These are phyloP conservation scores for Ceratobasidium sp. DNA, from an alignment of 1,284 basidiomycete genomes.

Conservation along the genomic window DNA sequence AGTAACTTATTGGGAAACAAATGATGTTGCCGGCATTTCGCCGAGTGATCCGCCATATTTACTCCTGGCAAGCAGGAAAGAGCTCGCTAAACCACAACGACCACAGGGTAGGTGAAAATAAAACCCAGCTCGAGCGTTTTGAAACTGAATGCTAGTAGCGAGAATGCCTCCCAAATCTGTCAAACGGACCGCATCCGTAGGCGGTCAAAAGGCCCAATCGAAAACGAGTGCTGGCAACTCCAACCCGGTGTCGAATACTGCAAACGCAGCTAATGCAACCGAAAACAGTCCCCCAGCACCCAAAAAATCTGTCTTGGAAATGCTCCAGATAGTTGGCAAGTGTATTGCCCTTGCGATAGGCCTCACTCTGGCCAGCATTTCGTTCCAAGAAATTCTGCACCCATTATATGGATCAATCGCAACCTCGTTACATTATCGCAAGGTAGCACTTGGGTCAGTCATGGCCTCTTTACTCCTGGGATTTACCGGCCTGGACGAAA, in stretches of 20 bases:
- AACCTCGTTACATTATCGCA: constrained; percentile 56
- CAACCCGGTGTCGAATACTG: neutral
- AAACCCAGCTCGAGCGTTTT: neutral
- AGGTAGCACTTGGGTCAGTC: constrained; percentile 53
- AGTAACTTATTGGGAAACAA: neutral
- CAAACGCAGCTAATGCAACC: neutral
- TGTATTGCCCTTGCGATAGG: constrained; percentile 7
- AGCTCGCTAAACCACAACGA: neutral
- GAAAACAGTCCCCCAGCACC: neutral
- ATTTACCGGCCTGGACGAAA: constrained; percentile 47
- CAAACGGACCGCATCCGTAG: constrained; percentile 1
- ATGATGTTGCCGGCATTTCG: neutral
- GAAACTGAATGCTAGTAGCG: neutral
- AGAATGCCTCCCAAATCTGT: constrained; percentile 14
- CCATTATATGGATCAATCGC: constrained; percentile 66
- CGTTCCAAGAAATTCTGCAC: constrained; percentile 61
- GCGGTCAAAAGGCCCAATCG: constrained; percentile 6
- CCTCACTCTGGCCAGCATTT: constrained; percentile 60
- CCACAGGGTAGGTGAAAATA: constrained; percentile 6
- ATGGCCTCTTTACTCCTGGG: constrained; percentile 50
- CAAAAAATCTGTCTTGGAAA: constrained; percentile 2
- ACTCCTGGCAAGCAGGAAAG: neutral
- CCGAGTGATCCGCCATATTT: constrained; percentile 11
- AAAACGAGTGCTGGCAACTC: constrained; percentile 21
- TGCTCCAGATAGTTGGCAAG: constrained; percentile 10